phyloP scores from a whole-genome alignment of 139 green algal genomes.

The Chlamydomonas schloesseri region DNA sequence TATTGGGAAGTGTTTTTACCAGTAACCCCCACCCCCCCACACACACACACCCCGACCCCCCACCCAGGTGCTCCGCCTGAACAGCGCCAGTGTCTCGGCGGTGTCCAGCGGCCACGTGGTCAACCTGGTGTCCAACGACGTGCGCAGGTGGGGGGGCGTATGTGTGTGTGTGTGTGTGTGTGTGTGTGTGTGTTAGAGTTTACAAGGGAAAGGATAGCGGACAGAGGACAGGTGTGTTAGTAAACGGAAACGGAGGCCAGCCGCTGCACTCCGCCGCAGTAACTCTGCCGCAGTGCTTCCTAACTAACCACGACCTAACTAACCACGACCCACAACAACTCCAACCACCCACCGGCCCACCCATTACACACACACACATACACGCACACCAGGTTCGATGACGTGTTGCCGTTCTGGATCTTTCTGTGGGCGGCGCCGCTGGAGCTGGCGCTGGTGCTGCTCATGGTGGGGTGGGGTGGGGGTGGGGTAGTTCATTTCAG shows the following conservation, averaged over 20 bases:
- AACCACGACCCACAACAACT: too few species aligned
- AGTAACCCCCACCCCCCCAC: slow-evolving; percentile 39
- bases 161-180: not conserved
- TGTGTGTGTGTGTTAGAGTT: not conserved
- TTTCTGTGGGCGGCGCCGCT: slow-evolving; percentile 73
- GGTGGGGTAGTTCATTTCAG: not conserved
- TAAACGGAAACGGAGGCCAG: too few species aligned
- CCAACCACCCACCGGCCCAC: too few species aligned
- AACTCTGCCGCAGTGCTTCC: too few species aligned
- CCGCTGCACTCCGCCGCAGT: too few species aligned
- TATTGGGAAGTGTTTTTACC: too few species aligned
- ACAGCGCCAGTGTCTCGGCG: slow-evolving; percentile 68
- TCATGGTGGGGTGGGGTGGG: slow-evolving; percentile 65
- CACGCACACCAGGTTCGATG: slow-evolving; percentile 73
- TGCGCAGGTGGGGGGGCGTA: slow-evolving; percentile 17
- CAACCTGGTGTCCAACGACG: slow-evolving; percentile 64
- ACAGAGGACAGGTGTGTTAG: too few species aligned
- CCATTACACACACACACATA: too few species aligned
- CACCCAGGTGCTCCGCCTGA: slow-evolving; percentile 73
- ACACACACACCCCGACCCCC: slow-evolving; percentile 52
- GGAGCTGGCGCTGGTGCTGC: slow-evolving; percentile 79
- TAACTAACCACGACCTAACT: too few species aligned
- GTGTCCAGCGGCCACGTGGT: slow-evolving; percentile 65
- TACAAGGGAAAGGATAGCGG: too few species aligned
- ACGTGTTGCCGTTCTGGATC: slow-evolving; percentile 76